Evolutionary conservation across 2,329 filamentous ascomycete genomes (phyloP), one percentile per base, ranked within the genome.

Genomic region (Claviceps humidiphila): DNA sequence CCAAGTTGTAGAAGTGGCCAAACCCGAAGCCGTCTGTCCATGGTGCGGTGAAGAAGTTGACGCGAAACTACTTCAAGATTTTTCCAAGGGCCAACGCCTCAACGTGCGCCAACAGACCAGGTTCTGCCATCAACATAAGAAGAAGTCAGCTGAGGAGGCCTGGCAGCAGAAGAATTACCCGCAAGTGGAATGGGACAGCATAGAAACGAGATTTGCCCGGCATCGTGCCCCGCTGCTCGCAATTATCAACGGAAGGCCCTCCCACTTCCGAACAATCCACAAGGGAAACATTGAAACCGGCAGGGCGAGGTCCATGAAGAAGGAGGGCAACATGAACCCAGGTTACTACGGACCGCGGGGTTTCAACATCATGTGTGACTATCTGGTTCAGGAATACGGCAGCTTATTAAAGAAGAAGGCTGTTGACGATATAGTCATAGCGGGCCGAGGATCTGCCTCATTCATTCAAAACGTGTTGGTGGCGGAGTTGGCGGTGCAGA

Each of bases 301-400:
- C 13, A 74, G 76, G 61, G 78, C 77, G 34, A 74, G 78, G 50
- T 84, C 77, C 26, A 69, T 86, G 52, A 71, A 79, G 50, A 76
- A 79, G 54, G 80, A 74, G 49, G 69, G 79, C 30, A 75, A 72
- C 52, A 73, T 84, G 34, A 82, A 78, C 3, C 85, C 86, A 9
- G 89, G 89, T 0, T 95, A 95, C 67, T 95, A 95, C 66, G 89
- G 89, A 1, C 77, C 83, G 2, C 78, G 82, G 20, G 89, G 89
- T 1, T 74, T 85, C 50, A 78, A 79, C 48, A 68, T 77, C 50
- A 87, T 95, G 76, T 85, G 81, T 45, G 82, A 87, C 59, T 77
- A 76, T 51, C 76, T 89, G 40, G 80, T 86, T 54, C 61, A 68
- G 3, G 72, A 73, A 47, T 82, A 87, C 63, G 78, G 77, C 14